Evolutionary conservation across 257 asterid genomes (phyloP).

Genomic region (Nicotiana noctiflora): DNA sequence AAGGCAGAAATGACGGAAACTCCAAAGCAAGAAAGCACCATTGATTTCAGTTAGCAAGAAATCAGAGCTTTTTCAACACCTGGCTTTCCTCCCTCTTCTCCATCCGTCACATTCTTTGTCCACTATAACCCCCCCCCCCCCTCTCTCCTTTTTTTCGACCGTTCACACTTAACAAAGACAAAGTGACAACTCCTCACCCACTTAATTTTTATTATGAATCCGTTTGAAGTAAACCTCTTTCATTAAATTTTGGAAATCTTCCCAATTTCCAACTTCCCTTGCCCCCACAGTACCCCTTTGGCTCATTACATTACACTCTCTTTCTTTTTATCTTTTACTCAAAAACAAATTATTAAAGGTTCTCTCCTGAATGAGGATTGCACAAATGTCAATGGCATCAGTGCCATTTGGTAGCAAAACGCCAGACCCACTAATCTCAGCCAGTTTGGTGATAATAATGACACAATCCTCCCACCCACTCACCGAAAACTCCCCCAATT

Average conservation of each 20-base stretch:
- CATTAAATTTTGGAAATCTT: neutral
- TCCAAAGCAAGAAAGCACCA: slow-evolving; percentile 26
- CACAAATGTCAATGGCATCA: slow-evolving; percentile 40
- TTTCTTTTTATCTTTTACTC: neutral
- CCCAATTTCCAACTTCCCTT: neutral
- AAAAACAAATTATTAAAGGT: neutral
- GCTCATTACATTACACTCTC: neutral
- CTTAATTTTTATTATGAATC: neutral
- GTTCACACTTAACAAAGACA: slow-evolving; percentile 14
- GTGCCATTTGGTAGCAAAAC: slow-evolving; percentile 22
- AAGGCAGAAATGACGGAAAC: neutral
- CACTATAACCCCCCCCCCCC: neutral
- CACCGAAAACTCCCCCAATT: neutral
- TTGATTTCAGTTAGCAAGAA: slow-evolving; percentile 25
- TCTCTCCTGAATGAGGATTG: slow-evolving; percentile 25
- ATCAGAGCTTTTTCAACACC: slow-evolving; percentile 62
- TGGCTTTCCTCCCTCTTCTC: slow-evolving; percentile 29
- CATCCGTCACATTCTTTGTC: slow-evolving; percentile 6
- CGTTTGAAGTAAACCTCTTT: no score
- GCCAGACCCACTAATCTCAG: neutral
- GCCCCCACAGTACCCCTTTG: neutral
- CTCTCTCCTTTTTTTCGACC: slow-evolving; percentile 1
- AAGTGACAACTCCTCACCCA: slow-evolving; percentile 4
- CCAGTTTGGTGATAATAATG: neutral
- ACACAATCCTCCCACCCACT: slow-evolving; percentile 7